Evolutionary conservation across 805 yeast genomes (phyloP).

Genomic region (Vanderwaltozyma yarrowii): DNA sequence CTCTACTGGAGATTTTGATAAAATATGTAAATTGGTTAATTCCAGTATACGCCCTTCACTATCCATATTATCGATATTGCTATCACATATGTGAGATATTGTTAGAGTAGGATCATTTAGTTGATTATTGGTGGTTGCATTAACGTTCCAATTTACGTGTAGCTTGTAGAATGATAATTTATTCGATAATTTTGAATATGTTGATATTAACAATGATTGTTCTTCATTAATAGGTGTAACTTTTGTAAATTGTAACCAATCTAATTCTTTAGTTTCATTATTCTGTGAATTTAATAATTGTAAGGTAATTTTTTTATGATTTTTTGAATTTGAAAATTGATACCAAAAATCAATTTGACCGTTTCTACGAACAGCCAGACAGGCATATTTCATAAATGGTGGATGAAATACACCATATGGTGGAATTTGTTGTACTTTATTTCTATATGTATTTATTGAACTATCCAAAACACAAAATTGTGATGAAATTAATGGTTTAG

Average conservation of each 20-base stretch:
- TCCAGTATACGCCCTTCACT: slow-evolving; percentile 16
- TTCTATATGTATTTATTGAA: slow-evolving; percentile 19
- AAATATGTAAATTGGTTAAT: slow-evolving; percentile 16
- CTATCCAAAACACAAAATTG: slow-evolving; percentile 25
- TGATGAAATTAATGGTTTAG: slow-evolving; percentile 27
- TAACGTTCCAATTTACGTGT: slow-evolving; percentile 25
- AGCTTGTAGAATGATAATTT: slow-evolving; percentile 23
- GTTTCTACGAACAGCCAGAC: slow-evolving; percentile 26
- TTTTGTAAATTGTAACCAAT: slow-evolving; percentile 26
- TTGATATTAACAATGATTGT: slow-evolving; percentile 23
- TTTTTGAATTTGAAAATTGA: slow-evolving; percentile 30
- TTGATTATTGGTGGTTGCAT: slow-evolving; percentile 14
- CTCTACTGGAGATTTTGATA: slow-evolving; percentile 22
- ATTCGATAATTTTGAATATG: slow-evolving; percentile 20
- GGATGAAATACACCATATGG: slow-evolving; percentile 30
- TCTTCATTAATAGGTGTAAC: slow-evolving; percentile 27
- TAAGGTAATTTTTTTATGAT: slow-evolving; percentile 27
- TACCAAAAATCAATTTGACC: slow-evolving; percentile 31
- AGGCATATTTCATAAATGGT: slow-evolving; percentile 30
- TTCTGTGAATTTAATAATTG: slow-evolving; percentile 19
- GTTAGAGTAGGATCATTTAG: slow-evolving; percentile 25
- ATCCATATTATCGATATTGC: slow-evolving; percentile 16
- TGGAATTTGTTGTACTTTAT: slow-evolving; percentile 26
- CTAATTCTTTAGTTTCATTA: slow-evolving; percentile 19
- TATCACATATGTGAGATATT: slow-evolving; percentile 18